phyloP scores from a whole-genome alignment of 75 land plant genomes.

The Adiantum capillusveneris region DNA sequence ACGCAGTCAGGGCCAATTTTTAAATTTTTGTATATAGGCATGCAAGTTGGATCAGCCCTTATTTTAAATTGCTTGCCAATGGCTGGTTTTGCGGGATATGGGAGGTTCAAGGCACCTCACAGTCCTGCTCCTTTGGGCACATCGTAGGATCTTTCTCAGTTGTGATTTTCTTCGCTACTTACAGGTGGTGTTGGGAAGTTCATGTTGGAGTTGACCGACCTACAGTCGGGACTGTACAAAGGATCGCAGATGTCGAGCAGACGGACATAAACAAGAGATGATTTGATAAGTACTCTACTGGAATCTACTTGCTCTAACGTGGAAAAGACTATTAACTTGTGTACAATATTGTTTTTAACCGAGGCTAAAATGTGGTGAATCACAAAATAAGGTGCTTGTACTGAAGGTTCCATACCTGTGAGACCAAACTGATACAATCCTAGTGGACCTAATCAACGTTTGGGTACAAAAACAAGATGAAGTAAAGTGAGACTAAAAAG shows the following conservation, averaged over 20 bases:
- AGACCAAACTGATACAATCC: too few species aligned
- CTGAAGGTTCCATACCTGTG: too few species aligned
- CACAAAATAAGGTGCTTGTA: too few species aligned
- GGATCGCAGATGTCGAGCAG: slow-evolving; percentile 22
- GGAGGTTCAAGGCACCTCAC: slow-evolving; percentile 21
- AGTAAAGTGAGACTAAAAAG: too few species aligned
- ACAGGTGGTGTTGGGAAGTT: slow-evolving; percentile 1
- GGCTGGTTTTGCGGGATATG: slow-evolving; percentile 6
- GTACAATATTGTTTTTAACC: too few species aligned
- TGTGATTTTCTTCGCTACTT: slow-evolving; percentile 8
- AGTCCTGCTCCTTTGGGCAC: slow-evolving; percentile 18
- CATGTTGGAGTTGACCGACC: slow-evolving; percentile 5
- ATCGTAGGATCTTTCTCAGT: slow-evolving; percentile 11
- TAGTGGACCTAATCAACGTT: too few species aligned
- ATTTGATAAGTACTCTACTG: slow-evolving; percentile 13
- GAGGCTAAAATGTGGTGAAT: too few species aligned
- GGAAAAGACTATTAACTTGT: too few species aligned
- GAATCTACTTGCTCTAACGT: too few species aligned
- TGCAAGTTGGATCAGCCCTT: too few species aligned
- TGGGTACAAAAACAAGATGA: too few species aligned
- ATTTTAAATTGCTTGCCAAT: neutral
- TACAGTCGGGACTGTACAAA: slow-evolving; percentile 5
- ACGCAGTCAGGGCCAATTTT: neutral
- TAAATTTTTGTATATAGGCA: too few species aligned
- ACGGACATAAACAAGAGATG: slow-evolving; percentile 25